Evolutionary conservation across 176 grass and related monocot species (phyloP).

Genomic region (Chrysopogon serrulatus): DNA sequence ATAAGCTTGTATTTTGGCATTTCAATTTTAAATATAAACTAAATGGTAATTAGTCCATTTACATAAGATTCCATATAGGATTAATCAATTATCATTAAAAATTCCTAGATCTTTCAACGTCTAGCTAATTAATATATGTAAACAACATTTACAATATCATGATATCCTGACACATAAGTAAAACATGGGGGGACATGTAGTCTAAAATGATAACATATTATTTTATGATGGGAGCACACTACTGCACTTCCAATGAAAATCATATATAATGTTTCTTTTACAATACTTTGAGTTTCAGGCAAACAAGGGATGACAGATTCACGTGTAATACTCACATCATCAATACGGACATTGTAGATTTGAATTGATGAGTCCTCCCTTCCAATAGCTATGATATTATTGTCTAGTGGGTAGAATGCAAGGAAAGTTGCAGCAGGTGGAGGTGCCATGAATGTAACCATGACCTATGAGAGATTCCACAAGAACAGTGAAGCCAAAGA

Average conservation of each 20-base stretch:
- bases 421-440: slow-evolving; percentile 53
- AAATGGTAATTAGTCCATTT: not conserved
- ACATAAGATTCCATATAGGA: too few species aligned
- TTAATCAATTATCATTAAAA: too few species aligned
- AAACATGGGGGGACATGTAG: not conserved
- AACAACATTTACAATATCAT: not conserved
- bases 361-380: slow-evolving; percentile 60
- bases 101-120: not conserved
- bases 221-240: too few species aligned
- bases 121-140: not conserved
- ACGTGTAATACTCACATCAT: slow-evolving; percentile 1
- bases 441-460: slow-evolving; percentile 50
- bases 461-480: slow-evolving; percentile 5
- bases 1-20: too few species aligned
- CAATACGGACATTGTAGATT: slow-evolving; percentile 46
- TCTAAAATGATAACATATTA: not conserved
- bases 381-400: slow-evolving; percentile 49
- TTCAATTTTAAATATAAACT: not conserved
- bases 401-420: slow-evolving; percentile 47
- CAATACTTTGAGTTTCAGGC: not conserved
- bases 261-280: not conserved
- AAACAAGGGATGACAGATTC: not conserved
- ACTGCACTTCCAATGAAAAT: not conserved
- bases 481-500: not conserved
- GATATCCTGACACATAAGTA: not conserved